Conservation (phyloP, 108 stramenopile genomes). For the Epithemia pelagica region DNA sequence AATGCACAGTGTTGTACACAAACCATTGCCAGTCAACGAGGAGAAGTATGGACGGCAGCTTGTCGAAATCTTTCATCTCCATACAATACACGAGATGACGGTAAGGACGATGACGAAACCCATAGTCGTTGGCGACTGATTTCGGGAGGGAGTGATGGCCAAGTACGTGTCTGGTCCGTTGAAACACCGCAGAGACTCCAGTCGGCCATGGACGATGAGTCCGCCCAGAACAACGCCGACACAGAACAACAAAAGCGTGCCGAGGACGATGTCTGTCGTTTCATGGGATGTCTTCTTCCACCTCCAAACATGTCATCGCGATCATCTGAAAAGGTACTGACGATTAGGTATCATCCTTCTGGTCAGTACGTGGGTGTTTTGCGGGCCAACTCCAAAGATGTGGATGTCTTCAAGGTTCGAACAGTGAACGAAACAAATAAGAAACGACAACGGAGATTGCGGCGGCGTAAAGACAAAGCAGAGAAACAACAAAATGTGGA, state of each 20-base stretch:
- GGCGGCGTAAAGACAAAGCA: constrained; percentile 67
- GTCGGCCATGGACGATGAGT: constrained; percentile 1
- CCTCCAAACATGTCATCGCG: constrained; percentile 51
- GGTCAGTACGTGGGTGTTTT: constrained; percentile 70
- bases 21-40: constrained; percentile 90
- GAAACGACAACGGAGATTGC: constrained; percentile 77
- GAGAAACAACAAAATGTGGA: constrained; percentile 18
- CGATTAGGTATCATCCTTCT: constrained; percentile 68
- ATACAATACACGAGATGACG: constrained; percentile 7
- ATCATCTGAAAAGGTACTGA: constrained; percentile 51
- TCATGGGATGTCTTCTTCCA: constrained; percentile 57
- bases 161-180: constrained; percentile 81
- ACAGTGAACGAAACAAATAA: constrained; percentile 55
- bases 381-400: constrained; percentile 56
- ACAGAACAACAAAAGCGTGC: neutral
- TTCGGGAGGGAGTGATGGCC: constrained; percentile 86
- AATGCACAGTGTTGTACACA: constrained; percentile 92
- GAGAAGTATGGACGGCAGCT: constrained; percentile 63
- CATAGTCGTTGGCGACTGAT: constrained; percentile 57
- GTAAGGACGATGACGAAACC: constrained; percentile 15
- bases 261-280: constrained; percentile 56
- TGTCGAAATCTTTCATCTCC: constrained; percentile 22
- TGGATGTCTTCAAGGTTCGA: constrained; percentile 81
- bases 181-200: constrained; percentile 19
- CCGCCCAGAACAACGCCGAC: neutral